Evolutionary conservation across 179 eudicot species (phyloP).

Genomic region (Carnegiea gigantea): DNA sequence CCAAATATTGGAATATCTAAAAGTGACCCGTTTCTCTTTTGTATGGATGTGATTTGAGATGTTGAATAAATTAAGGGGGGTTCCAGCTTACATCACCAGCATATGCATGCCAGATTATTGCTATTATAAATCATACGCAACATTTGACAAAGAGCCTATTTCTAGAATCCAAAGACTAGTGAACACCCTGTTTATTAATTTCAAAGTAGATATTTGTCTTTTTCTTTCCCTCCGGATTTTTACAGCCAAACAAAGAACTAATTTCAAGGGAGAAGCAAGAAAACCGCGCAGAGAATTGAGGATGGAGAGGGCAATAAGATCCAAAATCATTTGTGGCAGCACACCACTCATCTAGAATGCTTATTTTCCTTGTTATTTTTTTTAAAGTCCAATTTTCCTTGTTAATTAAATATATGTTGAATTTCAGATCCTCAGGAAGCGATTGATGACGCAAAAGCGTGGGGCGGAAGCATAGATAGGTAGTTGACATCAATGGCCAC

Average conservation of each 20-base stretch:
- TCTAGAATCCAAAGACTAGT: background rate
- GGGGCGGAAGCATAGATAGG: background rate
- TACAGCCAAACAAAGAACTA: background rate
- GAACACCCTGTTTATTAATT: background rate
- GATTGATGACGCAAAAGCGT: background rate
- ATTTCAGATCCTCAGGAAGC: background rate
- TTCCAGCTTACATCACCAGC: too few relatives aligned
- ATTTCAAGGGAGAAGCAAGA: background rate
- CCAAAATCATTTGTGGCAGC: background rate
- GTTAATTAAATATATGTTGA: background rate
- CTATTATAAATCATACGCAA: background rate
- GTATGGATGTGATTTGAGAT: too few relatives aligned
- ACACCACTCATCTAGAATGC: slow-evolving; percentile 4
- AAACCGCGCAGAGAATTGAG: background rate
- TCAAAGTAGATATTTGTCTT: background rate
- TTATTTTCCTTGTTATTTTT: background rate
- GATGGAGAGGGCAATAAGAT: background rate
- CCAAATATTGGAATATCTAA: too few relatives aligned
- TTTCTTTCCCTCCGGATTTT: background rate
- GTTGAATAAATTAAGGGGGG: too few relatives aligned
- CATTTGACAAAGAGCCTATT: background rate
- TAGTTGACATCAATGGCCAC: background rate
- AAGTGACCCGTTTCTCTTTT: too few relatives aligned
- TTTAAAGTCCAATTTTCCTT: background rate
- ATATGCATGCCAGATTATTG: background rate